These are phyloP conservation scores for Hepatocystis sp. DNA, from an alignment of 169 alveolate genomes.

Conservation along the genomic window DNA sequence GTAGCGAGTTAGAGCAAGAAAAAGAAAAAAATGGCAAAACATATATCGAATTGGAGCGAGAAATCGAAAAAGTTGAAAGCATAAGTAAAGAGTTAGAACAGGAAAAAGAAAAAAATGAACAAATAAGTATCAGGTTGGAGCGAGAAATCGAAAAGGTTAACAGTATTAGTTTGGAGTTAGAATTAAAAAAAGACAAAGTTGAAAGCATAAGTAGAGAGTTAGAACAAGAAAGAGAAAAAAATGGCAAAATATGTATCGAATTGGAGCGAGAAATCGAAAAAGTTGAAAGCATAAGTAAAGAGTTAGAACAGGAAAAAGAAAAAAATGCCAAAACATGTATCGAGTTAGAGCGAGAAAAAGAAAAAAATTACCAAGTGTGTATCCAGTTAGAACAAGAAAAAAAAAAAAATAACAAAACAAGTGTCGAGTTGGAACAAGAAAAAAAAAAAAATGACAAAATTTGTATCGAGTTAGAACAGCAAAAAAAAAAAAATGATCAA, in stretches of 20 bases:
- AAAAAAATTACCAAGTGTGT: no score
- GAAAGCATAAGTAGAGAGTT: no score
- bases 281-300: not conserved
- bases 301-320: not conserved
- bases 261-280: constrained; percentile 4
- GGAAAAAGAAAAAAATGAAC: not conserved
- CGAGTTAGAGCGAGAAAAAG: constrained; percentile 23
- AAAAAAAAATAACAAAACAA: no score
- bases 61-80: not conserved
- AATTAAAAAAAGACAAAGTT: no score
- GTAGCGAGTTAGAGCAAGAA: constrained; percentile 13
- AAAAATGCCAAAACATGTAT: not conserved
- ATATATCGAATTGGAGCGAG: not conserved
- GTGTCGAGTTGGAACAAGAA: no score
- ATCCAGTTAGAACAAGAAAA: no score
- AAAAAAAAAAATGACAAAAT: not conserved
- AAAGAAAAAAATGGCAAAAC: not conserved
- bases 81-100: not conserved
- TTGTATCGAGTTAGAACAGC: not conserved
- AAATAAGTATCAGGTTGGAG: not conserved
- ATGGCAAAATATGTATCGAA: not conserved
- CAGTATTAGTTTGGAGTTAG: no score
- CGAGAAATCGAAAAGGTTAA: no score
- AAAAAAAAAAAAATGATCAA: not conserved
- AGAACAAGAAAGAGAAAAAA: not conserved